phyloP scores from a whole-genome alignment of 1,284 basidiomycete species.

The Phlebopus sp. region DNA sequence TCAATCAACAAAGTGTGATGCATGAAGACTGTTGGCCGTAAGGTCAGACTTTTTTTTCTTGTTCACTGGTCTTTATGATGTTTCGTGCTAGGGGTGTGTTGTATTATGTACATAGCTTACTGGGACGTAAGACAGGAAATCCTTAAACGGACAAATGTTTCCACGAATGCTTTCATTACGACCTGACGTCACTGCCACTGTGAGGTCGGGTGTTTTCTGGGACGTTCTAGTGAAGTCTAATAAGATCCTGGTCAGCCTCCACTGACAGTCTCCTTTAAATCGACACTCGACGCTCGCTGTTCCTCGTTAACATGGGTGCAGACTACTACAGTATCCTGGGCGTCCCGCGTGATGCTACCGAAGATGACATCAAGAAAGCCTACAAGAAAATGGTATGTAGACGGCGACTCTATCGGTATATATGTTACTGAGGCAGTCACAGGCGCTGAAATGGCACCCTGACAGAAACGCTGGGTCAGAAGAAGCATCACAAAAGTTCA shows the following conservation, averaged over 20 bases:
- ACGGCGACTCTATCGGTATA: not conserved
- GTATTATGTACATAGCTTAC: too few relatives aligned
- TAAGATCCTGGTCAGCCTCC: not conserved
- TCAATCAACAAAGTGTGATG: not conserved
- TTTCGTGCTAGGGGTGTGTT: too few relatives aligned
- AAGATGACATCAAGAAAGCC: conserved; percentile 84
- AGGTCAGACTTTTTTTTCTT: too few relatives aligned
- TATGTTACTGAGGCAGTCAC: conserved; percentile 45
- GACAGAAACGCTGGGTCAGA: conserved; percentile 87
- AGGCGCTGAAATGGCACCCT: conserved; percentile 91
- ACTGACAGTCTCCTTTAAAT: not conserved
- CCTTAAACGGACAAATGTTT: not conserved
- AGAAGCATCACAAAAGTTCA: conserved; percentile 87
- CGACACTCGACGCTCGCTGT: not conserved
- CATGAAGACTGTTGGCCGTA: too few relatives aligned
- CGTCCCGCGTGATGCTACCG: conserved; percentile 68
- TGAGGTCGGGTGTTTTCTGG: conserved; percentile 24
- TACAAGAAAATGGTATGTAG: conserved; percentile 77
- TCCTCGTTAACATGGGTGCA: conserved; percentile 53
- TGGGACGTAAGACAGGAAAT: too few relatives aligned
- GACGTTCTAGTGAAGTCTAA: conserved; percentile 13
- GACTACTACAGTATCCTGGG: conserved; percentile 86
- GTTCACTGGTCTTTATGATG: too few relatives aligned
- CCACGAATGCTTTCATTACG: not conserved
- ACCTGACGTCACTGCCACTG: conserved; percentile 24